A percentile compares a stretch with the other conserved stretches of the same genome.
phyloP scores from a whole-genome alignment of 345 rosid species.

The Camelina sativa region DNA sequence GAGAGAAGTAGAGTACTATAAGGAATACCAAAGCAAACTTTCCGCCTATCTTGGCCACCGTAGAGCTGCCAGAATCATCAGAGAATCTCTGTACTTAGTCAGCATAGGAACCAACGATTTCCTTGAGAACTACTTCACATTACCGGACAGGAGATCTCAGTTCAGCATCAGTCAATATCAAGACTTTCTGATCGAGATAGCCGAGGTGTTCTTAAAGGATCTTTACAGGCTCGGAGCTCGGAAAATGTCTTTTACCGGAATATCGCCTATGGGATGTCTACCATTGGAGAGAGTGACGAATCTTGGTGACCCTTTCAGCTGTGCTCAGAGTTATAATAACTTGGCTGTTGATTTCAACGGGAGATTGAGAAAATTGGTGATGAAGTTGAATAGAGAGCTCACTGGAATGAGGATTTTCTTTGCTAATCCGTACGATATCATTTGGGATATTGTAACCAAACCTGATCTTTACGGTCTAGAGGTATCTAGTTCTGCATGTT shows the following conservation, averaged over 20 bases:
- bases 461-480: slow-evolving; percentile 62
- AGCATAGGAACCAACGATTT: slow-evolving; percentile 75
- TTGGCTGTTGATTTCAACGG: slow-evolving; percentile 59
- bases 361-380: slow-evolving; percentile 47
- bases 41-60: slow-evolving; percentile 48
- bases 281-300: slow-evolving; percentile 60
- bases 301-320: slow-evolving; percentile 42
- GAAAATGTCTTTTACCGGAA: slow-evolving; percentile 60
- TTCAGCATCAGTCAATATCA: slow-evolving; percentile 54
- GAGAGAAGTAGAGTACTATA: slow-evolving; percentile 61
- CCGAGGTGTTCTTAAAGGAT: slow-evolving; percentile 48
- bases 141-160: slow-evolving; percentile 50
- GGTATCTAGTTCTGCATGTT: slow-evolving; percentile 56
- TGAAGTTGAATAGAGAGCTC: slow-evolving; percentile 50
- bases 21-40: slow-evolving; percentile 56
- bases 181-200: slow-evolving; percentile 57
- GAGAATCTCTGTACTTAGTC: slow-evolving; percentile 52
- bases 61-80: slow-evolving; percentile 43
- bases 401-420: slow-evolving; percentile 50
- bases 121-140: slow-evolving; percentile 62
- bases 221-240: slow-evolving; percentile 65
- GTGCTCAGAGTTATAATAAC: slow-evolving; percentile 47
- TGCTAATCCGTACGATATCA: slow-evolving; percentile 53
- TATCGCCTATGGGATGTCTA: slow-evolving; percentile 74
- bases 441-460: slow-evolving; percentile 46